Percentiles rank a stretch among this genome's conserved stretches.
Conservation (phyloP, 352 stramenopile genomes). For the Globisporangium nunn region DNA sequence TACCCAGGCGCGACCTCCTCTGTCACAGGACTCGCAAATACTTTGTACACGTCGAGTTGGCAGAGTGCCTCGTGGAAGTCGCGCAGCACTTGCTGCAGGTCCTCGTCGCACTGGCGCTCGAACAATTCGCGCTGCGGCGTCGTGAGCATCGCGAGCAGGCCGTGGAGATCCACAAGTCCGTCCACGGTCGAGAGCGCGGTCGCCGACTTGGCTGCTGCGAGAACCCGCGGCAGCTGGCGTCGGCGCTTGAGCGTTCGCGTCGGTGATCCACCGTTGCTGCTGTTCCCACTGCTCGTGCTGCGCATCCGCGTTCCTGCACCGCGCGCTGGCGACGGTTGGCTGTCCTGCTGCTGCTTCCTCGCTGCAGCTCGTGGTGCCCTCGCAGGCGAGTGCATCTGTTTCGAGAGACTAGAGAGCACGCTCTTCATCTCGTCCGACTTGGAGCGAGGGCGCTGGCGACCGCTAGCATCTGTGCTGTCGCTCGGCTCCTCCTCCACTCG, state of each 20-base stretch:
- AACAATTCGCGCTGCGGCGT: slow-evolving; percentile 45
- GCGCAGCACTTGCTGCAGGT: slow-evolving; percentile 44
- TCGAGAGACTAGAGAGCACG: slow-evolving; percentile 8
- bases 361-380: neutral
- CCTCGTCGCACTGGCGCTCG: slow-evolving; percentile 44
- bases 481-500: neutral
- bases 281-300: slow-evolving; percentile 3
- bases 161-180: slow-evolving; percentile 34
- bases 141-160: slow-evolving; percentile 46
- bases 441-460: neutral
- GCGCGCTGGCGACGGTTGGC: slow-evolving; percentile 2
- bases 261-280: slow-evolving; percentile 1
- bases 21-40: slow-evolving; percentile 88
- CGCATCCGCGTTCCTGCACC: neutral
- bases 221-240: slow-evolving; percentile 15
- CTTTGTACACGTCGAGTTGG: slow-evolving; percentile 62
- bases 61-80: slow-evolving; percentile 69
- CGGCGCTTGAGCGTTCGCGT: slow-evolving; percentile 1
- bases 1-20: slow-evolving; percentile 92
- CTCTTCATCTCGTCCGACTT: slow-evolving; percentile 15
- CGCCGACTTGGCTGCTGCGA: slow-evolving; percentile 2
- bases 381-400: slow-evolving; percentile 5
- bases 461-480: neutral
- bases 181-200: slow-evolving; percentile 10
- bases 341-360: slow-evolving; percentile 1